Evolutionary conservation across 768 basidiomycete species (phyloP).

Genomic region (Phlebiopsis flavidoalba): DNA sequence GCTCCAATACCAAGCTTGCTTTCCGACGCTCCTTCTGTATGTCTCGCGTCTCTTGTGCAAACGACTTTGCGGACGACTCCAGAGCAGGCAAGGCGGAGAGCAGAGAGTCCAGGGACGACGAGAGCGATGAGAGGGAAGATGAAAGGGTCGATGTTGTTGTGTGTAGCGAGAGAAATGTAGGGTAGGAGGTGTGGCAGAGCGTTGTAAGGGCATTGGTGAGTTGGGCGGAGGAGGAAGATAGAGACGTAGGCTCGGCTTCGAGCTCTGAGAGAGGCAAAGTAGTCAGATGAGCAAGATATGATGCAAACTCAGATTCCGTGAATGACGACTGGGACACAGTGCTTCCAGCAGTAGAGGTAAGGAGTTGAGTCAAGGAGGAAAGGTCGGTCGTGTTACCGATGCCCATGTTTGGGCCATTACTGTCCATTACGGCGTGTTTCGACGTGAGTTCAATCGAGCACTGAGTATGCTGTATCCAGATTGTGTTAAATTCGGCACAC

Average conservation of each 20-base stretch:
- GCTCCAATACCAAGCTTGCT: slow-evolving; percentile 84
- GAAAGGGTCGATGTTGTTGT: slow-evolving; percentile 70
- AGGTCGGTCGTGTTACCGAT: not conserved
- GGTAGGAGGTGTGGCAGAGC: slow-evolving; percentile 86
- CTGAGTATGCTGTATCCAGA: too few relatives aligned
- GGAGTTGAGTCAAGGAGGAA: slow-evolving; percentile 14
- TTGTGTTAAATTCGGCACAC: too few relatives aligned
- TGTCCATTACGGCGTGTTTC: too few relatives aligned
- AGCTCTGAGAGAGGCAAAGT: slow-evolving; percentile 63
- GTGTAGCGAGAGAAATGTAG: slow-evolving; percentile 88
- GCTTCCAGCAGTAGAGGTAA: slow-evolving; percentile 13
- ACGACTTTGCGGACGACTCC: slow-evolving; percentile 65
- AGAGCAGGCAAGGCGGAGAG: slow-evolving; percentile 71
- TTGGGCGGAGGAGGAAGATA: slow-evolving; percentile 81
- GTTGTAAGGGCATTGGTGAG: slow-evolving; percentile 87
- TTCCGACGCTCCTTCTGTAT: slow-evolving; percentile 73
- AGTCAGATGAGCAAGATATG: slow-evolving; percentile 64
- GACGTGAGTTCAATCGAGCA: too few relatives aligned
- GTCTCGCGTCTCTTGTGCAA: slow-evolving; percentile 66
- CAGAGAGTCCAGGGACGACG: slow-evolving; percentile 65
- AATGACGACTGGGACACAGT: slow-evolving; percentile 2
- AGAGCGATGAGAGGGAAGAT: slow-evolving; percentile 68
- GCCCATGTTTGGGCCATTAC: too few relatives aligned
- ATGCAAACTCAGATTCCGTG: slow-evolving; percentile 21
- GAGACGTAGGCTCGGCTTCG: slow-evolving; percentile 64